These are phyloP conservation scores for Cenchrus purpureus DNA, from an alignment of 176 grass and related monocot genomes.

Conservation along the genomic window DNA sequence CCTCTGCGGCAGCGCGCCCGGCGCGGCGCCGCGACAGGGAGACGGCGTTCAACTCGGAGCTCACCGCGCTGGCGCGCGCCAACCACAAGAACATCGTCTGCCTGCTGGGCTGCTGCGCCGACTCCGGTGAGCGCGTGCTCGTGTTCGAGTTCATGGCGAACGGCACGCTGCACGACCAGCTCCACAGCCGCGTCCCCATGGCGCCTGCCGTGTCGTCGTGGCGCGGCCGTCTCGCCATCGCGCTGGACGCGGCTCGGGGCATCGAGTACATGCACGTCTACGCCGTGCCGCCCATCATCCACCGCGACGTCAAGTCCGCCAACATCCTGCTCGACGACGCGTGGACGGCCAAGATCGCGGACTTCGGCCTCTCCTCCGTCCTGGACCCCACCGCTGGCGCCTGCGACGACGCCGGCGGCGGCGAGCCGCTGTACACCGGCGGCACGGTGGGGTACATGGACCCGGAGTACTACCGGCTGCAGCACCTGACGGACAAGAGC, in stretches of 20 bases:
- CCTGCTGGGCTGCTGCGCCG: conserved; percentile 81
- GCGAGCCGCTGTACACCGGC: conserved; percentile 52
- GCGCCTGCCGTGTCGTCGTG: conserved; percentile 45
- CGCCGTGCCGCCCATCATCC: conserved; percentile 88
- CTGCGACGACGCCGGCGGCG: neutral
- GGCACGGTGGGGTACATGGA: conserved; percentile 98
- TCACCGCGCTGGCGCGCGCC: conserved; percentile 76
- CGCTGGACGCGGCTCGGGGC: conserved; percentile 84
- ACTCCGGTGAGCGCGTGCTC: conserved; percentile 71
- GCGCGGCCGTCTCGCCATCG: conserved; percentile 70
- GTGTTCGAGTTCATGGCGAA: conserved; percentile 96
- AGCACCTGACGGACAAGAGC: conserved; percentile 84
- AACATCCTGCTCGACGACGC: conserved; percentile 78
- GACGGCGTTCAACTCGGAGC: conserved; percentile 71
- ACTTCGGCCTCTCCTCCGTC: conserved; percentile 87
- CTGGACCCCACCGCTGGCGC: neutral
- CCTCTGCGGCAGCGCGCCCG: conserved; percentile 30
- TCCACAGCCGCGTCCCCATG: conserved; percentile 46
- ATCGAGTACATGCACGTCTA: conserved; percentile 98
- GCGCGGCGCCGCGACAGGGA: conserved; percentile 32
- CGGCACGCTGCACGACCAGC: conserved; percentile 79
- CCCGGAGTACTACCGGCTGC: conserved; percentile 92
- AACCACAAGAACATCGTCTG: conserved; percentile 97
- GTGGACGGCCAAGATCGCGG: conserved; percentile 80
- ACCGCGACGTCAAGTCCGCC: conserved; percentile 82